These are phyloP conservation scores for Trichophyton simii DNA, from an alignment of 2,329 filamentous ascomycete species.

Conservation along the genomic window DNA sequence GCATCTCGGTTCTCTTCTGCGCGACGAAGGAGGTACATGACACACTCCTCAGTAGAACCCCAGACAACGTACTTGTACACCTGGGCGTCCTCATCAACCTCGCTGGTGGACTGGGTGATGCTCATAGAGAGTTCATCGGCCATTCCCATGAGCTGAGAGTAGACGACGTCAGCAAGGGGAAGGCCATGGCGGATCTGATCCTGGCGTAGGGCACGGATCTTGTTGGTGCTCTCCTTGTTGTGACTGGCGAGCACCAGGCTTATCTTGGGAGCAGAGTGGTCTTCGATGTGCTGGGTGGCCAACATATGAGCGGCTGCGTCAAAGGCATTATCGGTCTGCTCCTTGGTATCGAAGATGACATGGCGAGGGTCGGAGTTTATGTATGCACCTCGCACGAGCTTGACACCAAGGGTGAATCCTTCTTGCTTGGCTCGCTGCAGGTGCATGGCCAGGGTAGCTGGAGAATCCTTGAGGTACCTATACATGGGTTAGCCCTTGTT, in stretches of 20 bases:
- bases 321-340: constrained; percentile 41
- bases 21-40: constrained; percentile 50
- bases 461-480: constrained; percentile 36
- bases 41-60: constrained; percentile 48
- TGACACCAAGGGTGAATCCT: constrained; percentile 40
- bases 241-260: constrained; percentile 49
- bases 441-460: constrained; percentile 34
- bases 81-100: constrained; percentile 27
- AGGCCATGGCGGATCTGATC: constrained; percentile 37
- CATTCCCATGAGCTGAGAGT: constrained; percentile 87
- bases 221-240: constrained; percentile 42
- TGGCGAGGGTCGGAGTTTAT: constrained; percentile 37
- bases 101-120: constrained; percentile 33
- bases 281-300: constrained; percentile 37
- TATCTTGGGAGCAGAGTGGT: constrained; percentile 28
- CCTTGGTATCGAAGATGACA: constrained; percentile 36
- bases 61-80: constrained; percentile 50
- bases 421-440: constrained; percentile 35
- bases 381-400: constrained; percentile 44
- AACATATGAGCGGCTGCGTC: constrained; percentile 45
- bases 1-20: constrained; percentile 63
- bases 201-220: constrained; percentile 36
- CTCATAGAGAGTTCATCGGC: constrained; percentile 73
- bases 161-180: constrained; percentile 39
- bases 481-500: background rate